A percentile compares a stretch with the other conserved stretches of the same genome.
Conservation (phyloP, 129 eudicot genomes). For the Cynara cardunculus region DNA sequence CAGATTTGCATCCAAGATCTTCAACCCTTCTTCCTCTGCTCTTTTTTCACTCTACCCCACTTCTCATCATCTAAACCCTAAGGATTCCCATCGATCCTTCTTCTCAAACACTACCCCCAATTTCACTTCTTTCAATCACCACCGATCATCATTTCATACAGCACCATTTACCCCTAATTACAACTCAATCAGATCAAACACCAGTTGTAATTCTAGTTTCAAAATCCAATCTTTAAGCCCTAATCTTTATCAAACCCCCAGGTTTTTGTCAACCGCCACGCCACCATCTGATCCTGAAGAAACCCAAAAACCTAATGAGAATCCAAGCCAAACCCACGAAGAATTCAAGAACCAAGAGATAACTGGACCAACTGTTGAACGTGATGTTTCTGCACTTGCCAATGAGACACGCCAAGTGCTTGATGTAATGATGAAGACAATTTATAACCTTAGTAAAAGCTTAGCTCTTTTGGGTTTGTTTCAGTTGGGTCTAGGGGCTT, state of each 20-base stretch:
- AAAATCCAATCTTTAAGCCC: constrained; percentile 15
- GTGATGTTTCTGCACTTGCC: constrained; percentile 65
- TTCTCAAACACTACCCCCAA: constrained; percentile 12
- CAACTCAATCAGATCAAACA: constrained; percentile 15
- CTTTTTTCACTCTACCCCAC: constrained; percentile 20
- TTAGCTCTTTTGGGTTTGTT: constrained; percentile 62
- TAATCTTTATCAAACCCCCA: constrained; percentile 24
- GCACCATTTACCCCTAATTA: constrained; percentile 4
- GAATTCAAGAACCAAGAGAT: constrained; percentile 80
- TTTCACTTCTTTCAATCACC: constrained; percentile 17
- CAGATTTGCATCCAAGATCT: constrained; percentile 43
- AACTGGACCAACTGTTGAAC: constrained; percentile 83
- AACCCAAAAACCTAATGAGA: constrained; percentile 32
- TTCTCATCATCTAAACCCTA: constrained; percentile 17
- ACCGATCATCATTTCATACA: constrained; percentile 8
- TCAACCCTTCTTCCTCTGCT: constrained; percentile 26
- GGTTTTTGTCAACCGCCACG: constrained; percentile 43
- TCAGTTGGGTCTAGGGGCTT: constrained; percentile 68
- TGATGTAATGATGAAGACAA: constrained; percentile 52
- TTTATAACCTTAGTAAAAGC: constrained; percentile 53
- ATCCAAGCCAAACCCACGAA: constrained; percentile 35
- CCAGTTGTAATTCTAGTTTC: constrained; percentile 28
- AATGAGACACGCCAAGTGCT: constrained; percentile 75
- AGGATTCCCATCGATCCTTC: constrained; percentile 11
- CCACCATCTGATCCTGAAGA: constrained; percentile 26